These are phyloP conservation scores for Entoloma clypeatum DNA, from an alignment of 1,284 basidiomycete genomes.

Conservation along the genomic window DNA sequence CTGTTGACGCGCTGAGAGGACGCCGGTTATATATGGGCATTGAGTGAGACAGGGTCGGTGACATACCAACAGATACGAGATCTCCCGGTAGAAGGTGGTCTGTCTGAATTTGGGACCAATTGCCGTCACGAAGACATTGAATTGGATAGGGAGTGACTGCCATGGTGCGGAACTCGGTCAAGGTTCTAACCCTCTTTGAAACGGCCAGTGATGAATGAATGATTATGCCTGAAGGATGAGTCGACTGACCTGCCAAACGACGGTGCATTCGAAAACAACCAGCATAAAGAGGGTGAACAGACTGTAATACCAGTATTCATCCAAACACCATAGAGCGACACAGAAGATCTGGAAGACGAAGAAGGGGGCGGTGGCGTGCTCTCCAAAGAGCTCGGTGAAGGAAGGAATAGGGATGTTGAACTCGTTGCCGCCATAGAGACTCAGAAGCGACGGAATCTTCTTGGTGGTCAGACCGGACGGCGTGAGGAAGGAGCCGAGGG, in stretches of 20 bases:
- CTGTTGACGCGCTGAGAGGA: conserved; percentile 60
- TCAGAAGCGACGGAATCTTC: conserved; percentile 45
- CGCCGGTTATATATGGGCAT: conserved; percentile 2
- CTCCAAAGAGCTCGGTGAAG: conserved; percentile 83
- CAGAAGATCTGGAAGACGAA: conserved; percentile 97
- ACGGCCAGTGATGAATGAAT: conserved; percentile 6
- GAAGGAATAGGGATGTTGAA: conserved; percentile 95
- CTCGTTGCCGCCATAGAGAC: conserved; percentile 85
- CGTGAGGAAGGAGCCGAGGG: conserved; percentile 64
- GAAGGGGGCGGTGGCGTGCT: conserved; percentile 90
- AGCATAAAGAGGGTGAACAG: conserved; percentile 97
- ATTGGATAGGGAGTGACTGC: conserved; percentile 86
- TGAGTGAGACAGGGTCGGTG: background rate
- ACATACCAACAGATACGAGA: conserved; percentile 74
- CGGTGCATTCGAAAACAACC: conserved; percentile 94
- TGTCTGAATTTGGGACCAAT: conserved; percentile 78
- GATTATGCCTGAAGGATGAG: background rate
- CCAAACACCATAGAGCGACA: conserved; percentile 91
- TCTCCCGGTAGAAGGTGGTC: conserved; percentile 89
- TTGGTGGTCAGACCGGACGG: conserved; percentile 44
- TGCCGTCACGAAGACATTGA: conserved; percentile 72
- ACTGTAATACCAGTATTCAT: conserved; percentile 98
- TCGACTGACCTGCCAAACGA: conserved; percentile 88
- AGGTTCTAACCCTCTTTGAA: conserved; percentile 74
- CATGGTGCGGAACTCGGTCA: conserved; percentile 96